Conservation (phyloP, 225 moss, liverwort and hornwort species). For the Marchantia paleacea region DNA sequence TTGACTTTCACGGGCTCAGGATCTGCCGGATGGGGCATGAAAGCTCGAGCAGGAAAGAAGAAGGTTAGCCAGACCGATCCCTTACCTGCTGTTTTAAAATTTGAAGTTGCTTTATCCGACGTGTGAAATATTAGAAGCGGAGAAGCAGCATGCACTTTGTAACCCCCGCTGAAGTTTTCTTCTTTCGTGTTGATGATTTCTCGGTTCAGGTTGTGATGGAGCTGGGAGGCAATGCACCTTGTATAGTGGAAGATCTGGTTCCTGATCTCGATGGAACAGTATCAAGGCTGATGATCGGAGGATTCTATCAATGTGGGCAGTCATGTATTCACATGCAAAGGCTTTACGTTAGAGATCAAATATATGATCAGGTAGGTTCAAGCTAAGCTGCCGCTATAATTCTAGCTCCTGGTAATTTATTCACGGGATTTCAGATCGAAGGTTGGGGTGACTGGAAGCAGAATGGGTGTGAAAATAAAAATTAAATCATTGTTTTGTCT, state of each 20-base stretch:
- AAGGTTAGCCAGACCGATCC: slow-evolving; percentile 42
- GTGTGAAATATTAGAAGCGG: not conserved
- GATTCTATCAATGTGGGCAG: slow-evolving; percentile 87
- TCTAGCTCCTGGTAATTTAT: not conserved
- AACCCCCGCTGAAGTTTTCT: not conserved
- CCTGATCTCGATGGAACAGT: slow-evolving; percentile 84
- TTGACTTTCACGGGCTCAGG: slow-evolving; percentile 90
- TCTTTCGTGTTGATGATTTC: not conserved
- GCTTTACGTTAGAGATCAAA: slow-evolving; percentile 64
- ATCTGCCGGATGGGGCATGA: slow-evolving; percentile 87
- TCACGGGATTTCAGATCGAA: not conserved
- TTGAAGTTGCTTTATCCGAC: not conserved
- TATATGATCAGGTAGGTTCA: slow-evolving; percentile 67
- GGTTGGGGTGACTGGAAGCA: too few relatives aligned
- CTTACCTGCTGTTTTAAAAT: not conserved
- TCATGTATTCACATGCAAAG: slow-evolving; percentile 99
- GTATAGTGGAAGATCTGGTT: slow-evolving; percentile 89
- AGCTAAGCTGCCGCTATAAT: not conserved
- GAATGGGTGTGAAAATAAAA: not conserved
- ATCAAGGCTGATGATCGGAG: slow-evolving; percentile 73
- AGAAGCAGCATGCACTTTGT: not conserved
- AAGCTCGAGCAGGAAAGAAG: slow-evolving; percentile 91
- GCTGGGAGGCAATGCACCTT: slow-evolving; percentile 89
- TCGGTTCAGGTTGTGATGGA: slow-evolving; percentile 85
- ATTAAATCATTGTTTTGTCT: not conserved